Evolutionary conservation across 352 stramenopile species (phyloP), one percentile per base, ranked within the genome.

Genomic region (Discostella stelligera): DNA sequence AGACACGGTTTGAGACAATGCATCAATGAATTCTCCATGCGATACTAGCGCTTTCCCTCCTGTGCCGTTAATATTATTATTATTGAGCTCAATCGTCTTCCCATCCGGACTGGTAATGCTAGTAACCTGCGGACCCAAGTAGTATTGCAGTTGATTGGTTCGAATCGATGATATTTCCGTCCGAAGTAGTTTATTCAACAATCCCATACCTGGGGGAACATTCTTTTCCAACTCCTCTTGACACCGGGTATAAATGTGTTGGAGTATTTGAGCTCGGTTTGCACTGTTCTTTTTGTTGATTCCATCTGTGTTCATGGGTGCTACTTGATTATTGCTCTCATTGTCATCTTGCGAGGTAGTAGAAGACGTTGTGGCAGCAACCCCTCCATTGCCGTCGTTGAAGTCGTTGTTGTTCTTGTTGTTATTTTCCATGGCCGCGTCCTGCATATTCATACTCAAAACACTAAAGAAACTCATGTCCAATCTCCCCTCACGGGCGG

Each of bases 391-490:
- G 27, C 32, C 64, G 9, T 32, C 7, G 21, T 41, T 32, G 20
- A 20, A n/a, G 8, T 41, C n/a, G 21, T 39, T 30, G 50, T 58
- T n/a, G 4, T 30, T 25, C 2, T n/a, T 32, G 21, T 20, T 55
- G 20, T 27, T 30, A 30, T 71, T 65, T 30, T 71, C 46, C 58
- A 72, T 32, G 3, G 66, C 61, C 5, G 87, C 87, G 79, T 94
- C 83, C 74, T 85, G 74, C 48, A 94, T 81, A 73, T 94, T 94
- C 77, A 92, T 90, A 53, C 86, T 88, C 44, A 94, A 68, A 0
- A 94, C 88, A 37, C 82, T 83, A 70, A 94, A 94, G 74, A 94
- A 94, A 27, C 83, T 88, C 63, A 89, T 91, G 63, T 94, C 87
- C 14, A 94, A 71, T 74, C 86, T 86, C 27, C 86, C 85, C 32